phyloP scores from a whole-genome alignment of 2,329 filamentous ascomycete genomes.

The Ophiostoma himal-ulmi region DNA sequence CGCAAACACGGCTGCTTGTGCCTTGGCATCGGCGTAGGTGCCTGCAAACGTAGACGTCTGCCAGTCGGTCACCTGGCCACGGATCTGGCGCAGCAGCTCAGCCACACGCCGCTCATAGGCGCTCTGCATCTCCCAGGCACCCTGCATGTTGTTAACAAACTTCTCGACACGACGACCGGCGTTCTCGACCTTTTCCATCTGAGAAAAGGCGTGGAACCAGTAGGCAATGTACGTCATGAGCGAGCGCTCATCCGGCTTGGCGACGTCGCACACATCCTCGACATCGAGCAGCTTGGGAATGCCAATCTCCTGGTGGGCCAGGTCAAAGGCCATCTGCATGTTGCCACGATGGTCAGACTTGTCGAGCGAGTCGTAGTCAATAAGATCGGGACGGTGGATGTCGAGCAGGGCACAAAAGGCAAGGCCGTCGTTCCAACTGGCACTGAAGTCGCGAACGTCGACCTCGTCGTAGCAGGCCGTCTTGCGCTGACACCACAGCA shows the following conservation, averaged over 20 bases:
- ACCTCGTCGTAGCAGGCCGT: conserved; percentile 98
- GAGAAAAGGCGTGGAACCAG: conserved; percentile 99
- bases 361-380: conserved; percentile 92
- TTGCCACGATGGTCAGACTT: conserved; percentile 92
- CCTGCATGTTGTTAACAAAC: conserved; percentile 98
- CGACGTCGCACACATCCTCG: conserved; percentile 94
- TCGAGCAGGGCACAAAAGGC: conserved; percentile 95
- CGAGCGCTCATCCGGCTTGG: conserved; percentile 90
- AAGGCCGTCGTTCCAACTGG: conserved; percentile 94
- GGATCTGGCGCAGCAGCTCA: conserved; percentile 69
- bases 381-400: conserved; percentile 93
- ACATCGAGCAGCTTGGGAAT: conserved; percentile 94
- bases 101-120: conserved; percentile 89
- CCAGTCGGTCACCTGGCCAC: conserved; percentile 69
- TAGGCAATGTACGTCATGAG: conserved; percentile 99
- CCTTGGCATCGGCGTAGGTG: conserved; percentile 87
- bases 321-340: conserved; percentile 97
- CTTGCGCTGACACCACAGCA: conserved; percentile 97
- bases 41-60: conserved; percentile 76
- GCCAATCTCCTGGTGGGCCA: conserved; percentile 91
- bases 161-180: conserved; percentile 94
- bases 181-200: conserved; percentile 98
- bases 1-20: conserved; percentile 73
- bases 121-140: conserved; percentile 99
- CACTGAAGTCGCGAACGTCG: conserved; percentile 88